Base-by-base conservation (phyloP, 2,329 filamentous ascomycete genomes). In the Didymosphaeria variabile region DNA sequence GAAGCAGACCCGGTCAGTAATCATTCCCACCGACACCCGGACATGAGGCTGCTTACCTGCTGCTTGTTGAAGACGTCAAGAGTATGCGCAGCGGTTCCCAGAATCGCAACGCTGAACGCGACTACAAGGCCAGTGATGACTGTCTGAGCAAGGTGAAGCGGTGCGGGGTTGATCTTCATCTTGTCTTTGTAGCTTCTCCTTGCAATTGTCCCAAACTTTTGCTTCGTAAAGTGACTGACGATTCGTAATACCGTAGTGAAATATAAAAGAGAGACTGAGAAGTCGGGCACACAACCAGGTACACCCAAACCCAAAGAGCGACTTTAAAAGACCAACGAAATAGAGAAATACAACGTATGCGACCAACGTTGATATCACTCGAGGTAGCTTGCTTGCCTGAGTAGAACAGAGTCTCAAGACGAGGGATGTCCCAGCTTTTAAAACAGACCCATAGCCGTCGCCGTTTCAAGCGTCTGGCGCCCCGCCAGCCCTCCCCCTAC, bases 31-130 rank as follows among this genome's bases (percentile, higher is more conserved):
- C 31, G n/a, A 9, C n/a, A 19, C n/a, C 13, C 17, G n/a, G 3
- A 12, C n/a, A 9, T 26, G 10, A 32, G n/a, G 6, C 31, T 36
- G 5, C 53, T 36, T 26, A 55, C 53, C 53, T 55, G 77, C 63
- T 83, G 74, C 34, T 72, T 72, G 63, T 79, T 78, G 76, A 79
- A 84, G 63, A 80, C 67, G 64, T 76, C 68, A 40, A 84, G 76
- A 2, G 80, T 76, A 45, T 82, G 77, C 55, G 75, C 79, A 13
- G 81, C 77, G 36, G 77, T 80, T 54, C 78, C 81, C 34, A 83
- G 70, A 40, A 82, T 78, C 34, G 79, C 75, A 42, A 80, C 62
- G 61, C 78, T 77, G 57, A 84, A 71, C 34, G 69, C 68, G 38
- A 81, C 71, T 4, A 78, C 74, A n/a, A 80, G 68, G 36, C 68